Base-by-base conservation (phyloP, 2,329 filamentous ascomycete species). In the Mariannaea sp. region DNA sequence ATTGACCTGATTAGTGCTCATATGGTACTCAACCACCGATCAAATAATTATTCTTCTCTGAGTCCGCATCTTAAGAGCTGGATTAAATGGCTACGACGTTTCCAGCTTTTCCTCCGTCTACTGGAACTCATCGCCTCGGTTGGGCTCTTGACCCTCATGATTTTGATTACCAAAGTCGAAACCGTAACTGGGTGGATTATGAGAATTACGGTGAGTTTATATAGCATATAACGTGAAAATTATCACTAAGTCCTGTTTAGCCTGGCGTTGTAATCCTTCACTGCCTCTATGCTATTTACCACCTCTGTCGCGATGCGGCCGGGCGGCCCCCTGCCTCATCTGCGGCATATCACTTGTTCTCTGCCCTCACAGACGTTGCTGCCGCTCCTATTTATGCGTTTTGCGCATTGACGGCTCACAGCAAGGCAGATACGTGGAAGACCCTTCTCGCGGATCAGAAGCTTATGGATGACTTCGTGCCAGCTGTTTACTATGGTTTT, bases 291-390 rank as follows among this genome's bases (percentile, higher is more conserved):
- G 89, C 82, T 35, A 81, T 95, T 55, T 94, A 89, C 65, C 92
- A 97, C 70, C 83, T 95, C 32, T 78, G 83, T 12, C 84, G 89
- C 26, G 83, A 86, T 30, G 82, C 89, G 1, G 84, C 84, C 41
- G 82, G 80, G 38, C 85, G 92, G 45, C 85, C 92, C 1, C 86
- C 93, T 0, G 87, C 80, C 3, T 96, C 90, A 17, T 90, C 91
- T 14, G 87, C 90, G 12, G 93, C 90, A 59, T 97, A 97, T 72
- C 91, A 95, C 72, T 75, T 94, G 52, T 97, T 97, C 70, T 85
- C 92, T 3, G 79, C 83, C 9, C 75, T 91, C 36, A 82, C 88
- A 35, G 93, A 97, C 70, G 66, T 84, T 12, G 75, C 74, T 9
- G 72, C 81, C 38, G 61, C 82, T 20, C 77, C 80, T 7, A 73